Base-by-base conservation (phyloP, 495 filamentous ascomycete species). In the Tuber umbilicatum region DNA sequence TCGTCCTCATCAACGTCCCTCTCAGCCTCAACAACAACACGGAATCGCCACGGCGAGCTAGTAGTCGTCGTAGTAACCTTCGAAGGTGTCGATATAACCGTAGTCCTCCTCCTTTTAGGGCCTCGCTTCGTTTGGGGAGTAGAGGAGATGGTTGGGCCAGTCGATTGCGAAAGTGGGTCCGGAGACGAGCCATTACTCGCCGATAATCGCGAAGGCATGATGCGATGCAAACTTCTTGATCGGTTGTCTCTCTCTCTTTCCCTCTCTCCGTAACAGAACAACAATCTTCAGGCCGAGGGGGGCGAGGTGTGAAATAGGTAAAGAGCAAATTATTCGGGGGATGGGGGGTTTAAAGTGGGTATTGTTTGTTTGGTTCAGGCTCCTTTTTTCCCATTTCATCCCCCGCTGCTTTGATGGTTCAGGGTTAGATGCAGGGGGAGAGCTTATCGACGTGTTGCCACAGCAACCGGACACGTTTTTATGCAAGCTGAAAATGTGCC, bases 21-120 rank as follows among this genome's bases (percentile, higher is more conserved):
- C 73, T 88, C 87, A 17, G 88, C 88, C 83, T 89, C 86, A 40
- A 89, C 84, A 5, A 87, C 88, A 69, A 89, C 85, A 35, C 87
- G 84, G 73, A 89, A 88, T 74, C 86, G 86, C 88, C 88, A 89
- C 64, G 88, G 88, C 74, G 76, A 78, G 55, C 80, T 73, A 38
- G 73, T 78, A 21, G 75, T 73, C 1, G 80, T 78, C 14, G 70
- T 70, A 2, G 74, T 77, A 35, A 78, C 68, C 64, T 69, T 73
- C 7, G 10, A 35, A 27, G 68, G 74, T 41, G 70, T 68, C 40
- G 45, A 19, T 27, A 41, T 64, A n/a, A 47, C n/a, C 16, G 55
- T 71, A 27, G 71, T 73, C 19, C 70, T 69, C 41, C 70, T 68
- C 50, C 42, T 70, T 50, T 70, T 73, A 67, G 67, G 17, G 7